Base-by-base conservation (phyloP, 2,329 filamentous ascomycete species). In the Aspergillus felis region DNA sequence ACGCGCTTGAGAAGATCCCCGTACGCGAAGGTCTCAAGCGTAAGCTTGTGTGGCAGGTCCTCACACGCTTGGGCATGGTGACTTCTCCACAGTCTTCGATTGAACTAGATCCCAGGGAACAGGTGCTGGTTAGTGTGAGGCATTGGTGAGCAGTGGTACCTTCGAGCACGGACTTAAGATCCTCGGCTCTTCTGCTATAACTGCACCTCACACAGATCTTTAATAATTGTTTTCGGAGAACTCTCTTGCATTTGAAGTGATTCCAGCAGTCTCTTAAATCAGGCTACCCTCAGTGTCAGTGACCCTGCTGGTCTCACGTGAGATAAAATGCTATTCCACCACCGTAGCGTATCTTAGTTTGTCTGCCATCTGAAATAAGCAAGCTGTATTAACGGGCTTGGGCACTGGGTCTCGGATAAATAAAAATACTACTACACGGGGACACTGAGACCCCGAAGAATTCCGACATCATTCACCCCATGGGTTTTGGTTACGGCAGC, bases 21-120 rank as follows among this genome's bases (percentile, higher is more conserved):
- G 78, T 94, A n/a, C 83, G 88, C 56, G 91, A 97, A 75, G 89
- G 90, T 5, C 83, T 95, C 77, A 96, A 94, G 78, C 82, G 91
- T 56, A 95, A 93, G 76, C 71, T 78, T 46, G 81, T 85, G 3
- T 79, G 78, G 75, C 74, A 77, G 61, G 65, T 84, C 57, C 73
- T 85, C 32, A 76, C 70, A 46, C 87, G 90, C 64, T 82, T 91
- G 14, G 92, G 89, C 79, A 82, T 84, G 50, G 78, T 87, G 55
- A 72, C 89, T 55, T 82, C 81, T 44, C 64, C 68, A 42, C 65
- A 66, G 24, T 61, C 64, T 22, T 64, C 64, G 28, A 56, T 68
- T 29, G 70, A 73, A 50, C 56, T 69, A 50, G 69, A 76, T 57
- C 55, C 68, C 2, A 62, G 65, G 32, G 74, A 77, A 54, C 72